Conservation (phyloP, 148 eudicot genomes). For the Pharnaceum exiguum region DNA sequence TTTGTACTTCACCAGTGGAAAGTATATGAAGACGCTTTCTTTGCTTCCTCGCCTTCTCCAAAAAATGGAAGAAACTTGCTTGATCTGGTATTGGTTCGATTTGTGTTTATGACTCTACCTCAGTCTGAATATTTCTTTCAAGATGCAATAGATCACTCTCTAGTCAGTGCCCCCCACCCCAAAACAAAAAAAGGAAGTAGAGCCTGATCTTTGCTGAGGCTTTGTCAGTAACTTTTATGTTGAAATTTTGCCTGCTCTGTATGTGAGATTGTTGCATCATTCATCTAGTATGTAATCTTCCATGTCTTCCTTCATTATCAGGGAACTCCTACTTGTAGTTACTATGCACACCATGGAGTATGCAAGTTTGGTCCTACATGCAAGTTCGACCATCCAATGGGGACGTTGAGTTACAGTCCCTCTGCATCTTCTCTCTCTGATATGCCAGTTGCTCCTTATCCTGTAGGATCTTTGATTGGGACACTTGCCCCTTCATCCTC, state of each 20-base stretch:
- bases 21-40: too few relatives aligned
- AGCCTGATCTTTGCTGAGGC: too few relatives aligned
- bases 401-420: constrained; percentile 78
- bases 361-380: constrained; percentile 44
- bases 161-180: too few relatives aligned
- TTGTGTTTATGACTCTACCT: too few relatives aligned
- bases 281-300: not conserved
- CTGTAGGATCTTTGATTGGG: constrained; percentile 65
- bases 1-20: too few relatives aligned
- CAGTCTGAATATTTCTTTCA: too few relatives aligned
- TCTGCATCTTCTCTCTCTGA: constrained; percentile 93
- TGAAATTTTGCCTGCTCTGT: not conserved
- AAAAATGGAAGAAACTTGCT: too few relatives aligned
- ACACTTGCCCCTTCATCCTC: constrained; percentile 87
- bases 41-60: too few relatives aligned
- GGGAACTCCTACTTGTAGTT: constrained; percentile 84
- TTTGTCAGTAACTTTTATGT: too few relatives aligned
- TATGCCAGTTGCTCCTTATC: constrained; percentile 95
- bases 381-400: constrained; percentile 47
- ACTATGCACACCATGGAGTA: constrained; percentile 59
- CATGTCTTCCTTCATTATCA: constrained; percentile 20
- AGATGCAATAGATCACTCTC: too few relatives aligned
- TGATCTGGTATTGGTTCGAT: too few relatives aligned
- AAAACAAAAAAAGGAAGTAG: too few relatives aligned
- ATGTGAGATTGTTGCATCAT: not conserved